Evolutionary conservation across 2,329 filamentous ascomycete genomes (phyloP).

Genomic region (Didymella pinodella): DNA sequence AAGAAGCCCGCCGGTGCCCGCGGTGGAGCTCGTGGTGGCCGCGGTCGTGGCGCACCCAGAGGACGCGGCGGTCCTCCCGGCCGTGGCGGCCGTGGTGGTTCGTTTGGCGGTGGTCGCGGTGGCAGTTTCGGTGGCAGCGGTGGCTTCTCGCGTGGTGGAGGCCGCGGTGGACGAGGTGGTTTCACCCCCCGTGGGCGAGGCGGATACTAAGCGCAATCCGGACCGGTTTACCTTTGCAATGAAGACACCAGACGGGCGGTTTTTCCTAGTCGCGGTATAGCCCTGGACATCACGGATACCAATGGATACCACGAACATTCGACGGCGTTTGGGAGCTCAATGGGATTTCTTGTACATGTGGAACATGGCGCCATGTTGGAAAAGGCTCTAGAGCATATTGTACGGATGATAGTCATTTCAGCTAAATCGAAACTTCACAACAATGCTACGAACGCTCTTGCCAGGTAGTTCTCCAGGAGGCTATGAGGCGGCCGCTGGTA

Average conservation of each 20-base stretch:
- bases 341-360: slow-evolving; percentile 37
- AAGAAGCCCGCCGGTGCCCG: slow-evolving; percentile 67
- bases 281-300: slow-evolving; percentile 35
- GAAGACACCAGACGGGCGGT: slow-evolving; percentile 24
- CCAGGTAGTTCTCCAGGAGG: not conserved
- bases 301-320: slow-evolving; percentile 46
- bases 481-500: not conserved
- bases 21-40: slow-evolving; percentile 60
- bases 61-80: slow-evolving; percentile 54
- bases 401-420: slow-evolving; percentile 24
- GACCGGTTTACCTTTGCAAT: slow-evolving; percentile 17
- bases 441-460: not conserved
- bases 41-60: slow-evolving; percentile 61
- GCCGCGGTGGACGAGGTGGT: slow-evolving; percentile 33
- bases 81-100: slow-evolving; percentile 50
- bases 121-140: slow-evolving; percentile 34
- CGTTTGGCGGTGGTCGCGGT: slow-evolving; percentile 52
- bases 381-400: slow-evolving; percentile 23
- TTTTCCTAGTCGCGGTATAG: slow-evolving; percentile 29
- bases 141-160: slow-evolving; percentile 44
- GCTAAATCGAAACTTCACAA: slow-evolving; percentile 22
- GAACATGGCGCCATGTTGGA: slow-evolving; percentile 36
- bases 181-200: slow-evolving; percentile 43
- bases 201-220: slow-evolving; percentile 38
- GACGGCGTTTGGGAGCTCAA: slow-evolving; percentile 45